These are phyloP conservation scores for Barnettozyma pratensis DNA, from an alignment of 805 yeast species.

Conservation along the genomic window DNA sequence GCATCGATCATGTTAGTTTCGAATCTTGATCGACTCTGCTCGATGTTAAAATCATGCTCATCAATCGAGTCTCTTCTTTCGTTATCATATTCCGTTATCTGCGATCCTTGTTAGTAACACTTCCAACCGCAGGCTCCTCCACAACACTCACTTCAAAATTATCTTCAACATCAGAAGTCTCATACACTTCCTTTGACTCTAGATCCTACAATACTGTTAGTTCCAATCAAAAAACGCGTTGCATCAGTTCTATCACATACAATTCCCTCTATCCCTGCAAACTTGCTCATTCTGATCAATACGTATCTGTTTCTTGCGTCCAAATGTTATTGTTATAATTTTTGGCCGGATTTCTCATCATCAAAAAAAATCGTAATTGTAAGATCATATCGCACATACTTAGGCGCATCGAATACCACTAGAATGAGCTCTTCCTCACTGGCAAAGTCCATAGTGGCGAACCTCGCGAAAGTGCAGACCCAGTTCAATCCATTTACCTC, in stretches of 20 bases:
- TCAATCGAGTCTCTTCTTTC: conserved; percentile 23
- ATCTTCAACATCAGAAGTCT: conserved; percentile 38
- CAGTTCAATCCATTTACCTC: conserved; percentile 40
- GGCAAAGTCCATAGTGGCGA: not conserved
- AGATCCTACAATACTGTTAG: conserved; percentile 14
- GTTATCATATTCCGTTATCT: not conserved
- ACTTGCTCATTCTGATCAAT: conserved; percentile 9
- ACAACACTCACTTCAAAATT: conserved; percentile 28
- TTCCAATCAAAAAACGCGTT: not conserved
- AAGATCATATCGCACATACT: no score
- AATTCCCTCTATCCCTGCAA: conserved; percentile 17
- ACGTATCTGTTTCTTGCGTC: not conserved
- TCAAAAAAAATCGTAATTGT: no score
- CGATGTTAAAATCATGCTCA: conserved; percentile 13
- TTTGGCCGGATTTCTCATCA: not conserved
- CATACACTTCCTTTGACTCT: conserved; percentile 34
- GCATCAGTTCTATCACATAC: conserved; percentile 6
- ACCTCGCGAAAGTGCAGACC: conserved; percentile 21
- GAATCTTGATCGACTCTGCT: conserved; percentile 22
- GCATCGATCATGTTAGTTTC: conserved; percentile 24
- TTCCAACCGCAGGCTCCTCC: not conserved
- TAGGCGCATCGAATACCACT: no score
- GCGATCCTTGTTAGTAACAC: not conserved
- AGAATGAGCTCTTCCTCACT: conserved; percentile 1
- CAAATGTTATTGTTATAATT: not conserved